Conservation (phyloP, 139 green algal species). For the Picocystis salinarum region DNA sequence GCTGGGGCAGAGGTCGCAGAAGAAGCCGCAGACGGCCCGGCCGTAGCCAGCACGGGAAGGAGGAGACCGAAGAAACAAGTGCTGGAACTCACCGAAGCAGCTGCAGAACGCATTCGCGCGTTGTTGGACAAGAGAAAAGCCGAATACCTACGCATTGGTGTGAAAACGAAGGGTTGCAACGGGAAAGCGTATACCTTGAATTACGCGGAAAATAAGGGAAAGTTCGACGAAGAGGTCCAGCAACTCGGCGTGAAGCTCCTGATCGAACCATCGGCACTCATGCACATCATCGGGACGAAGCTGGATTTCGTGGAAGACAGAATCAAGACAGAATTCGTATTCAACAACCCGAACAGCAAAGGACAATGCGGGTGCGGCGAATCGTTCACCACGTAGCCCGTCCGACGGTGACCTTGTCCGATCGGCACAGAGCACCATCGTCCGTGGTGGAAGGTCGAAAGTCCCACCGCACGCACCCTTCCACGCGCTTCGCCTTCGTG, state of each 20-base stretch:
- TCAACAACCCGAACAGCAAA: constrained; percentile 86
- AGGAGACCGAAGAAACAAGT: too few relatives aligned
- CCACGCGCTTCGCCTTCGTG: too few relatives aligned
- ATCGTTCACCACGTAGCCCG: constrained; percentile 22
- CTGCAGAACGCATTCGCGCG: constrained; percentile 45
- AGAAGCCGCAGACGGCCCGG: too few relatives aligned
- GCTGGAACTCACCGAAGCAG: constrained; percentile 69
- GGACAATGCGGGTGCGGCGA: constrained; percentile 78
- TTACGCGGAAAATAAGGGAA: constrained; percentile 73
- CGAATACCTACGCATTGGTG: constrained; percentile 78
- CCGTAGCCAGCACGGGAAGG: too few relatives aligned
- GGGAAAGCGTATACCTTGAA: constrained; percentile 94
- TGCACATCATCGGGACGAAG: constrained; percentile 89
- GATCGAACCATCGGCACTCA: constrained; percentile 84
- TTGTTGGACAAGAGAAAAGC: constrained; percentile 53
- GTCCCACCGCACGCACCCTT: too few relatives aligned
- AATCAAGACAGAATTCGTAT: constrained; percentile 81
- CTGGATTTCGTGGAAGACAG: constrained; percentile 87
- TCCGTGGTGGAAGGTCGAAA: too few relatives aligned
- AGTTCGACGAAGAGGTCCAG: constrained; percentile 93
- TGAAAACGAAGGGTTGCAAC: constrained; percentile 87
- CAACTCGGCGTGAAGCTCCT: constrained; percentile 72
- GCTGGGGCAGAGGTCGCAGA: too few relatives aligned
- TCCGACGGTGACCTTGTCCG: too few relatives aligned
- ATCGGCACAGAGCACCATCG: too few relatives aligned